These are phyloP conservation scores for Tulasnella sp. DNA, from an alignment of 768 basidiomycete genomes.

Conservation along the genomic window DNA sequence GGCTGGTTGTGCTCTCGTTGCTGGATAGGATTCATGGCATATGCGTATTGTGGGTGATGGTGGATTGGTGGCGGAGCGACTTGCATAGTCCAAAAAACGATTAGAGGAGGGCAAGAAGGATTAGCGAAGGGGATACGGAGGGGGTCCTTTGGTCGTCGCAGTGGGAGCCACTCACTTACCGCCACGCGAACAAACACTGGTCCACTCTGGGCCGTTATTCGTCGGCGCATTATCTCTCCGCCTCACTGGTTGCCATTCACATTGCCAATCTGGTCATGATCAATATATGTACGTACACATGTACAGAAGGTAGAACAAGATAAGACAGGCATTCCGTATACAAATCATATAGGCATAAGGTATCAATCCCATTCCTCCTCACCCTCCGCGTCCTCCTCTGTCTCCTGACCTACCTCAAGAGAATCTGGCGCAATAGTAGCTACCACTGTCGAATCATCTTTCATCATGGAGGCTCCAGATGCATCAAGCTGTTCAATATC, in stretches of 20 bases:
- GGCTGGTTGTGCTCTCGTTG: conserved; percentile 6
- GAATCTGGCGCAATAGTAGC: background rate
- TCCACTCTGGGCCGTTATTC: background rate
- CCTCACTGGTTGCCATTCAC: background rate
- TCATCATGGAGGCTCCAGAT: background rate
- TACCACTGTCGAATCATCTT: conserved; percentile 24
- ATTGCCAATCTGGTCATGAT: background rate
- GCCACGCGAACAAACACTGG: conserved; percentile 10
- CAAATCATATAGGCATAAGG: background rate
- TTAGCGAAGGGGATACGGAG: background rate
- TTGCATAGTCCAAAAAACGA: conserved; percentile 6
- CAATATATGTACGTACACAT: no score
- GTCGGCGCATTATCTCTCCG: no score
- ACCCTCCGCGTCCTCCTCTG: conserved; percentile 22
- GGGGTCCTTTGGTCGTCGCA: background rate
- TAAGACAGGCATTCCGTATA: background rate
- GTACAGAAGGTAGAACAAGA: background rate
- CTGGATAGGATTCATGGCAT: conserved; percentile 6
- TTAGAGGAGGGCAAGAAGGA: background rate
- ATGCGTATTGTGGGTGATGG: background rate
- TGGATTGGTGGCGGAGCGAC: conserved; percentile 6
- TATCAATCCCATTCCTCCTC: conserved; percentile 19
- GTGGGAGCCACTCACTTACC: conserved; percentile 3
- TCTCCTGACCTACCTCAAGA: conserved; percentile 13
- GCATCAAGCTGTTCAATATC: background rate